Conservation (phyloP, 257 asterid species). For the Nicotiana knightiana region DNA sequence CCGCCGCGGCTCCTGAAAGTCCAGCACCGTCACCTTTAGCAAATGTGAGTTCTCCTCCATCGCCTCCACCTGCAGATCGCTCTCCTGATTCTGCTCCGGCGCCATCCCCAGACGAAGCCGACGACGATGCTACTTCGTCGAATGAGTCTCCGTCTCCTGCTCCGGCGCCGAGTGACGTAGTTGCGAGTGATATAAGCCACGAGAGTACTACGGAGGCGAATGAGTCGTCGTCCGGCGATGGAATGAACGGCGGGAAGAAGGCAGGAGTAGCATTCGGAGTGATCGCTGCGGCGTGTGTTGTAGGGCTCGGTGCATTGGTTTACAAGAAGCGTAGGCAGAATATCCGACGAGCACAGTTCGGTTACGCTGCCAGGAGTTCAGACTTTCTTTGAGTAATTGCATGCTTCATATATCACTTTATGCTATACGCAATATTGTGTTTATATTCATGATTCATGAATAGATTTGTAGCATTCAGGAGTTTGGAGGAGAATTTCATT, state of each 20-base stretch:
- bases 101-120: neutral
- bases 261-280: constrained; percentile 70
- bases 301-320: constrained; percentile 44
- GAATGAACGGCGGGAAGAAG: constrained; percentile 49
- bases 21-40: neutral
- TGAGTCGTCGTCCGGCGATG: constrained; percentile 26
- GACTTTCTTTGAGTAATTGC: constrained; percentile 35
- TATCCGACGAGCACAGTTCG: constrained; percentile 56
- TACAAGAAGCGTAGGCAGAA: constrained; percentile 70
- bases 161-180: constrained; percentile 29
- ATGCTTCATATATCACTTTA: neutral
- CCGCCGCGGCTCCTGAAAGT: constrained; percentile 20
- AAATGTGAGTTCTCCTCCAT: constrained; percentile 16
- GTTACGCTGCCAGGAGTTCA: constrained; percentile 35
- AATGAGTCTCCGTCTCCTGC: constrained; percentile 20
- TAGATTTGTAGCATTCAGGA: neutral
- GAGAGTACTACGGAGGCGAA: constrained; percentile 14
- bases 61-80: constrained; percentile 21
- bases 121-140: neutral
- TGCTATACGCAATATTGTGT: neutral
- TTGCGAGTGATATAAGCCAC: constrained; percentile 15
- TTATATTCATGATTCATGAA: neutral
- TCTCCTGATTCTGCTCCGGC: constrained; percentile 1
- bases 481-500: neutral
- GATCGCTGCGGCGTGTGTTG: constrained; percentile 35